Base-by-base conservation (phyloP, 2,329 filamentous ascomycete species). In the Rugonectria rugulosa region DNA sequence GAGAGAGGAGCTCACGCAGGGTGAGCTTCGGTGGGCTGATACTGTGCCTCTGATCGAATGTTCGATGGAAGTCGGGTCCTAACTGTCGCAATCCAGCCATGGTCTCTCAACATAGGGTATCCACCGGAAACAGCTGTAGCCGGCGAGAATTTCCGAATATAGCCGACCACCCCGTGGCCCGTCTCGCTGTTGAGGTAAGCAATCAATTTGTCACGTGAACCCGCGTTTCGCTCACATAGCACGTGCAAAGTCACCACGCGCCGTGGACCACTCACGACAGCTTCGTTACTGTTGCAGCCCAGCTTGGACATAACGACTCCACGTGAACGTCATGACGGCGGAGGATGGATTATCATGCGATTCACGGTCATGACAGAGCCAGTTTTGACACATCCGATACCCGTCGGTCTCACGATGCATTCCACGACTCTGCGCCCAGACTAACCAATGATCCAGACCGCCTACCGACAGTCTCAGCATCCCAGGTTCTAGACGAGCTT, bases 401-500 rank as follows among this genome's bases (percentile, higher is more conserved):
- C 24, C 82, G 83, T 85, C 64, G 65, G 81, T 76, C 62, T 63
- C 54, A 42, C 32, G 36, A 47, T 46, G 12, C 19, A 46, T 38
- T 24, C 20, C n/a, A 47, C 38, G 11, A 51, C 44, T 17, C 14
- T 8, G 46, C 53, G 29, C 27, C 26, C 42, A 51, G 50, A 42
- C 60, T 67, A 54, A 63, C 61, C 6, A 23, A 26, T 23, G 21
- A 19, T 40, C 24, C 64, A 92, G 89, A 93, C 76, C 86, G 90
- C 46, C 78, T 94, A 48, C 88, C 91, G 29, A 91, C 91, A 1
- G 81, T 93, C 43, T 91, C 89, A 15, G 91, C 90, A 24, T 89
- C 89, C 1, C 83, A 91, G 68, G 89, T 87, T 7, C 77, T 93
- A 38, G 80, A 88, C 55, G 80, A 84, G 20, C 75, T 90, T 38